Evolutionary conservation across 2,329 filamentous ascomycete species (phyloP).

Genomic region (Coccinonectria pachysandricola): DNA sequence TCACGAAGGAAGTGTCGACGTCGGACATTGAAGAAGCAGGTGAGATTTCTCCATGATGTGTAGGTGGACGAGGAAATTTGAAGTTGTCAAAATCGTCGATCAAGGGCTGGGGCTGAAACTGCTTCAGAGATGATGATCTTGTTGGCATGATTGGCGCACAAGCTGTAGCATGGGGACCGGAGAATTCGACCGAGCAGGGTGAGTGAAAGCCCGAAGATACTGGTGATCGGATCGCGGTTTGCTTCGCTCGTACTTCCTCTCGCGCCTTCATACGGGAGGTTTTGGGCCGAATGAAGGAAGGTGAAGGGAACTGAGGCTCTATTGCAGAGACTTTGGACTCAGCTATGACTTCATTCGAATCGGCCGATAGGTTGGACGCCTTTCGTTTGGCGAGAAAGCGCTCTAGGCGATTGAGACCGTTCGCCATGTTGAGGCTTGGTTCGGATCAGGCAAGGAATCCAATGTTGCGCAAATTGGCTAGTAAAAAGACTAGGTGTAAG

Average conservation of each 20-base stretch:
- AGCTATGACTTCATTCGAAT: constrained; percentile 14
- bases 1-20: constrained; percentile 12
- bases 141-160: no score
- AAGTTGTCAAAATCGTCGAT: constrained; percentile 25
- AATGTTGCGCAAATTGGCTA: constrained; percentile 15
- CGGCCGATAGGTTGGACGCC: constrained; percentile 15
- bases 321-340: constrained; percentile 11
- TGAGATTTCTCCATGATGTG: constrained; percentile 15
- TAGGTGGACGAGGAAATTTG: constrained; percentile 27
- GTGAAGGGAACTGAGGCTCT: constrained; percentile 35
- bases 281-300: constrained; percentile 47
- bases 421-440: constrained; percentile 32
- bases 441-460: constrained; percentile 4
- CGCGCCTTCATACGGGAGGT: constrained; percentile 46
- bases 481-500: constrained; percentile 15
- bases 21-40: constrained; percentile 14
- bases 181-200: no score
- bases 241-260: constrained; percentile 31
- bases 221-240: constrained; percentile 19
- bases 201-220: constrained; percentile 15
- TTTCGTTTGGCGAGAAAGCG: constrained; percentile 40
- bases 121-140: no score
- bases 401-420: constrained; percentile 39
- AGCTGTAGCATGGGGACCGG: no score
- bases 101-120: no score